Evolutionary conservation across 495 filamentous ascomycete species (phyloP).

Genomic region (Melanomma pulvis-pyrius): DNA sequence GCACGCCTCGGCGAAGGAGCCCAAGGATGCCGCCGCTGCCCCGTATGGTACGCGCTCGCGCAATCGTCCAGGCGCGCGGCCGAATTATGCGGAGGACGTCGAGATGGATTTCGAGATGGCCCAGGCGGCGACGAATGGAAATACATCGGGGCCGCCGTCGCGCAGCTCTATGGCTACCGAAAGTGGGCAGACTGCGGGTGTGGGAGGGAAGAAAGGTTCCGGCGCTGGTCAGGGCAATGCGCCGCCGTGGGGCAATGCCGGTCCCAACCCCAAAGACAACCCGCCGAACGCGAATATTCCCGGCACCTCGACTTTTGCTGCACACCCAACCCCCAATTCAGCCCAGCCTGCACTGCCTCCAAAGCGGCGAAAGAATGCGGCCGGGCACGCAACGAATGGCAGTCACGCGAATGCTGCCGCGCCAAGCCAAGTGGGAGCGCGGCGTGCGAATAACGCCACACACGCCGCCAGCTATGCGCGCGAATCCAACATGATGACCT

Average conservation of each 20-base stretch:
- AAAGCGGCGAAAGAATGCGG: constrained; percentile 77
- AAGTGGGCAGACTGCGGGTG: constrained; percentile 24
- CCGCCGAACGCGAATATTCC: constrained; percentile 64
- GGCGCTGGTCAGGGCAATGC: constrained; percentile 28
- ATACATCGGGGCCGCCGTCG: constrained; percentile 33
- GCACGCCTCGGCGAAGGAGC: constrained; percentile 35
- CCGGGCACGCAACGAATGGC: constrained; percentile 35
- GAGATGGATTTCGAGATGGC: constrained; percentile 78
- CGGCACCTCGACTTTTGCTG: constrained; percentile 64
- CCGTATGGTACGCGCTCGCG: constrained; percentile 96
- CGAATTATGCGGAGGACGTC: constrained; percentile 96
- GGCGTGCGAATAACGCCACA: constrained; percentile 29
- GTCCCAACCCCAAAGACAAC: constrained; percentile 28
- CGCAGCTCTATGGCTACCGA: constrained; percentile 32
- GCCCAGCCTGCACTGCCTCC: constrained; percentile 39
- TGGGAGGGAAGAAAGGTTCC: constrained; percentile 31
- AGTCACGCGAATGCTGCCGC: constrained; percentile 30
- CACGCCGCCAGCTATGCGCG: constrained; percentile 29
- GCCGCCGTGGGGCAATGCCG: constrained; percentile 33
- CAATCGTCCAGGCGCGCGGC: constrained; percentile 78
- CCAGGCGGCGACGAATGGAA: constrained; percentile 30
- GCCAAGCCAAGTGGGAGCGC: constrained; percentile 33
- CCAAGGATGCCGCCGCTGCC: constrained; percentile 43
- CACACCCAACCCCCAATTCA: constrained; percentile 51
- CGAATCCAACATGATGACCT: constrained; percentile 80